Evolutionary conservation across 2,329 filamentous ascomycete species (phyloP), one percentile per base, ranked within the genome.

Genomic region (Ophiostoma australiae): DNA sequence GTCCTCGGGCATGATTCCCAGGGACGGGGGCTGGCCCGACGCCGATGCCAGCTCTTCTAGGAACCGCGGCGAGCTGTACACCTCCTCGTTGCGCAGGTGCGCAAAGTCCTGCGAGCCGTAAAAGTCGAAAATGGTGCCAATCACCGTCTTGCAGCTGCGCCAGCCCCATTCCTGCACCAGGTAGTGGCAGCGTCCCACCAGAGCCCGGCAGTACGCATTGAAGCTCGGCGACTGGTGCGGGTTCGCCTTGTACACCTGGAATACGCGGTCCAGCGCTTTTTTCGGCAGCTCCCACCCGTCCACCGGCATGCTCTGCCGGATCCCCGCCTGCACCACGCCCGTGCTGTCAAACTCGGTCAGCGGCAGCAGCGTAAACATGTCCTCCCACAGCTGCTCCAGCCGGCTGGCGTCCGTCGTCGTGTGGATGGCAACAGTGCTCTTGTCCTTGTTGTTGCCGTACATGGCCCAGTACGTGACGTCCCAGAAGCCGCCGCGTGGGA

Each of bases 161-260:
- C 89, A 91, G 4, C 87, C 87, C 89, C 89, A 91, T 77, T 88
- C 84, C 71, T 84, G 81, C 67, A 90, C 85, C 11, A 90, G 82
- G 76, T 86, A 85, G 75, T 90, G 84, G 73, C 89, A 91, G 39
- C 89, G 85, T 23, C 82, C 82, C 41, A 90, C 79, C 4, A 89
- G 76, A 6, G 86, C 84, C 23, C 85, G 83, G 72, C 86, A 89
- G 75, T 91, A 91, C 72, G 86, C 85, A 74, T 90, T 90, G 81
- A 90, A 90, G 75, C 86, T 85, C 1, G 87, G 81, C 1, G 84
- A 78, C 74, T 90, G 88, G 31, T 82, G 82, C 2, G 78, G 76
- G 70, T 88, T 86, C n/a, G 79, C 78, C 72, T 82, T 81, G 75
- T 90, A 91, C 1, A 89, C 76, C 27, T 85, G 78, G 70, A 90